These are phyloP conservation scores for Stachybotrys elegans DNA, from an alignment of 2,329 filamentous ascomycete genomes.

Conservation along the genomic window DNA sequence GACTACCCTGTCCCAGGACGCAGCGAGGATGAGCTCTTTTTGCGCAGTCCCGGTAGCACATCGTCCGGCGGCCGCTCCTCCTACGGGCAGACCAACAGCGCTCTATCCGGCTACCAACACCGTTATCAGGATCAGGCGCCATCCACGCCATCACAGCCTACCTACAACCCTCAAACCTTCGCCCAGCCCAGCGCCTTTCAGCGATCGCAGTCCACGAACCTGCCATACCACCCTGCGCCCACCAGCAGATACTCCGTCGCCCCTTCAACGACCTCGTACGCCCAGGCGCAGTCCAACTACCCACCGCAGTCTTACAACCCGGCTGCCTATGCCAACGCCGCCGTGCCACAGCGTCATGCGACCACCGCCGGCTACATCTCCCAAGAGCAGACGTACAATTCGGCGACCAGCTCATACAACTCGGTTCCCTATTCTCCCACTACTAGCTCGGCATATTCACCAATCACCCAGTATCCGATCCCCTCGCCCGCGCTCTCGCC, in stretches of 20 bases:
- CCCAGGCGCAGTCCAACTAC: slow-evolving; percentile 28
- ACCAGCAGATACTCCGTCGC: slow-evolving; percentile 27
- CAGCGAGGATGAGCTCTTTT: slow-evolving; percentile 58
- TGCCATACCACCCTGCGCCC: slow-evolving; percentile 42
- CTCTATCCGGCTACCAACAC: slow-evolving; percentile 48
- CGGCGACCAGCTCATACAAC: slow-evolving; percentile 28
- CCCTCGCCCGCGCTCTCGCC: slow-evolving; percentile 24
- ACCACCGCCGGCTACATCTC: slow-evolving; percentile 44
- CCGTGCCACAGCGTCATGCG: slow-evolving; percentile 43
- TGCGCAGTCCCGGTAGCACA: slow-evolving; percentile 39
- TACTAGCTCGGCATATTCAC: slow-evolving; percentile 6
- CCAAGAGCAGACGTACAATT: slow-evolving; percentile 38
- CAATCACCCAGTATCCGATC: slow-evolving; percentile 8
- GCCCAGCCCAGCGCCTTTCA: slow-evolving; percentile 26
- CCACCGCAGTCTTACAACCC: slow-evolving; percentile 54
- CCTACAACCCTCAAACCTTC: slow-evolving; percentile 71
- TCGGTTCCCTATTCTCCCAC: slow-evolving; percentile 23
- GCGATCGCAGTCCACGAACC: slow-evolving; percentile 46
- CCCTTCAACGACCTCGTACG: slow-evolving; percentile 25
- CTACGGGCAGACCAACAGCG: slow-evolving; percentile 39
- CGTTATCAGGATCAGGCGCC: slow-evolving; percentile 43
- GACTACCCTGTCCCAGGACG: slow-evolving; percentile 8
- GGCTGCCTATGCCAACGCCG: slow-evolving; percentile 49
- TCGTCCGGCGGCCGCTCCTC: slow-evolving; percentile 21
- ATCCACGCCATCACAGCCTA: slow-evolving; percentile 38